phyloP scores from a whole-genome alignment of 768 basidiomycete species.

The Strobilomyces echinocephalus region DNA sequence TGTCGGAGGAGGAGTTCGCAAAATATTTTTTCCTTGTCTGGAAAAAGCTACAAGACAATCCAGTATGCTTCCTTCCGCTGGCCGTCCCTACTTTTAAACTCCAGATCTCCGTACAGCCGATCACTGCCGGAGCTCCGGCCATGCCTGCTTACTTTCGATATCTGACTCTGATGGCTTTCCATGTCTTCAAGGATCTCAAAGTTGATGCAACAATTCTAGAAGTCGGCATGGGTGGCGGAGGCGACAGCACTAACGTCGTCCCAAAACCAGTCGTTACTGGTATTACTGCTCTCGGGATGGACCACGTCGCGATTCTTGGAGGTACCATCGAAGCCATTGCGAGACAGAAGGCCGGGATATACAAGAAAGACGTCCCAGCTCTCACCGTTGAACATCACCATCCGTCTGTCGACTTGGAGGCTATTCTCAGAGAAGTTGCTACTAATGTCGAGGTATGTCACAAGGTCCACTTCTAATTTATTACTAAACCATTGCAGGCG shows the following conservation, averaged over 20 bases:
- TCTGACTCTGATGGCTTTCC: conserved; percentile 87
- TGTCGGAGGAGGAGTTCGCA: conserved; percentile 85
- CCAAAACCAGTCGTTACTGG: conserved; percentile 88
- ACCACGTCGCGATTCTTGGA: conserved; percentile 85
- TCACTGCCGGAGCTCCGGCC: conserved; percentile 43
- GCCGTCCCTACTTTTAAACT: not conserved
- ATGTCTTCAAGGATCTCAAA: conserved; percentile 75
- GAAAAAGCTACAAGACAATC: conserved; percentile 71
- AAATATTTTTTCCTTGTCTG: conserved; percentile 95
- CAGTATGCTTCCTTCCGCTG: conserved; percentile 38
- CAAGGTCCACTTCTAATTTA: not conserved
- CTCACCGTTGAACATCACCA: conserved; percentile 73
- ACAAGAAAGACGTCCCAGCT: conserved; percentile 88
- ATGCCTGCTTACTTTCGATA: conserved; percentile 96
- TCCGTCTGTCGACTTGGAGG: conserved; percentile 66
- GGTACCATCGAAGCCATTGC: conserved; percentile 87
- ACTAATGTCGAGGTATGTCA: conserved; percentile 54
- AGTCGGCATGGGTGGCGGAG: conserved; percentile 91
- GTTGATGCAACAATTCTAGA: conserved; percentile 91
- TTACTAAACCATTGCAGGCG: conserved; percentile 36
- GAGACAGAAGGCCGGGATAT: conserved; percentile 95
- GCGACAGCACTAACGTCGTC: conserved; percentile 95
- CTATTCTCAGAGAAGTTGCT: conserved; percentile 65
- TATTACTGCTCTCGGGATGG: conserved; percentile 85
- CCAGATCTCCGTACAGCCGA: conserved; percentile 37